These are phyloP conservation scores for Pythium oligandrum DNA, from an alignment of 352 stramenopile genomes.

Conservation along the genomic window DNA sequence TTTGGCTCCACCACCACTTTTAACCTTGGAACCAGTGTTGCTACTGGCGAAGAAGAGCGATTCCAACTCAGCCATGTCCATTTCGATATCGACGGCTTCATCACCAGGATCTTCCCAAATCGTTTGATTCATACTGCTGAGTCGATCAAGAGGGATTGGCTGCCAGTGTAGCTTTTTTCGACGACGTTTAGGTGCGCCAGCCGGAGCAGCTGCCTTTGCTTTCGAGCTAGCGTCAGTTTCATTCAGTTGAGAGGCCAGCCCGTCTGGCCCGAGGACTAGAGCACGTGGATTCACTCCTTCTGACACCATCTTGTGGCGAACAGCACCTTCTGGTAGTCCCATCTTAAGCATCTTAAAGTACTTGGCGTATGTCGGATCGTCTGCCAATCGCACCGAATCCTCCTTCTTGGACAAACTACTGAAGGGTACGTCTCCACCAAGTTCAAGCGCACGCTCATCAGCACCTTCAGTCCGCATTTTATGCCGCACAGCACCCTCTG, in stretches of 20 bases:
- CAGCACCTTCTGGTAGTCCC: slow-evolving; percentile 78
- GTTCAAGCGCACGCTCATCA: slow-evolving; percentile 54
- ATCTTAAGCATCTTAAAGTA: slow-evolving; percentile 95
- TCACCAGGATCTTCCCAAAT: slow-evolving; percentile 72
- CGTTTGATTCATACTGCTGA: slow-evolving; percentile 67
- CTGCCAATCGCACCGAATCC: slow-evolving; percentile 31
- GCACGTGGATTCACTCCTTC: slow-evolving; percentile 43
- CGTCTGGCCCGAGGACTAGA: slow-evolving; percentile 64
- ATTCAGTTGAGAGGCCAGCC: slow-evolving; percentile 35
- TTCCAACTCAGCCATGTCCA: slow-evolving; percentile 87
- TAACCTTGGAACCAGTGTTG: slow-evolving; percentile 41
- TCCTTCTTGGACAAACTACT: slow-evolving; percentile 86
- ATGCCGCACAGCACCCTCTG: slow-evolving; percentile 73
- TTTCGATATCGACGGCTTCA: slow-evolving; percentile 45
- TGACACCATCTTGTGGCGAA: slow-evolving; percentile 78
- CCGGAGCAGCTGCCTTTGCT: not conserved
- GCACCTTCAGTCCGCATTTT: slow-evolving; percentile 63
- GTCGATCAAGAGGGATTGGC: slow-evolving; percentile 72
- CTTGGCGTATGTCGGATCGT: slow-evolving; percentile 67
- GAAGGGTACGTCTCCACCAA: slow-evolving; percentile 59
- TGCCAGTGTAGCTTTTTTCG: slow-evolving; percentile 90
- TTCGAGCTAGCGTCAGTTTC: slow-evolving; percentile 1
- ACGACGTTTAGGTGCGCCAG: slow-evolving; percentile 6
- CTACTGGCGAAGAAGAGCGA: slow-evolving; percentile 78
- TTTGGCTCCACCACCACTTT: slow-evolving; percentile 22